Evolutionary conservation across 805 yeast genomes (phyloP), one percentile per base, ranked within the genome.

Genomic region (Phaffomyces antillensis): DNA sequence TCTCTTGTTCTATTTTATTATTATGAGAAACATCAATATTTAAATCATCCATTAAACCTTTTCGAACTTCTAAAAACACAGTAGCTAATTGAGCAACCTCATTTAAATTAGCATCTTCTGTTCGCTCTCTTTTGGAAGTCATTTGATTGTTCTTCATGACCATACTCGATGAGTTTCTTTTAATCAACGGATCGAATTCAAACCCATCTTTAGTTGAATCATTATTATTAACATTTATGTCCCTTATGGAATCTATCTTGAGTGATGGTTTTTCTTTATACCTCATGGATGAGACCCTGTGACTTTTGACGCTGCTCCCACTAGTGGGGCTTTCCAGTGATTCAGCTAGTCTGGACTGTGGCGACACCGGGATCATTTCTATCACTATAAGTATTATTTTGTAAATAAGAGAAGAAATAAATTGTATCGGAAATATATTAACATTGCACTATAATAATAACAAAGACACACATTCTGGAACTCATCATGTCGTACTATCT

Each of bases 401-500:
- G 23, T 20, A 20, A 20, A 5, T n/a, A n/a, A 20, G 23, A 20
- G 23, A 20, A 20, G 23, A 4, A 20, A 20, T 20, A 20, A 20
- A 20, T 20, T 11, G 28, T 26, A 26, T 26, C 28, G 28, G 28
- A 11, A 26, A 26, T 26, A 26, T 7, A 25, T 25, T 25, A 6
- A 6, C 26, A 25, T 7, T 7, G 9, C 26, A 25, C 26, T 25
- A 6, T 25, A 26, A 7, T 11, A 26, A 26, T 26, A 26, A 26
- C 12, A 26, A 12, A 26, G 28, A 10, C 28, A 26, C 12, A 26
- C 26, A 25, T 25, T 2, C 9, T 15, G 61, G 50, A 53, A 80
- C 12, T 3, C 30, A 26, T 26, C 28, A 28, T 84, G 81, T 84
- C 95, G n/a, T 86, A 83, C 66, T 90, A 89, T 63, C 79, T 93